These are phyloP conservation scores for Nitzschia putrida DNA, from an alignment of 108 stramenopile species.

Conservation along the genomic window DNA sequence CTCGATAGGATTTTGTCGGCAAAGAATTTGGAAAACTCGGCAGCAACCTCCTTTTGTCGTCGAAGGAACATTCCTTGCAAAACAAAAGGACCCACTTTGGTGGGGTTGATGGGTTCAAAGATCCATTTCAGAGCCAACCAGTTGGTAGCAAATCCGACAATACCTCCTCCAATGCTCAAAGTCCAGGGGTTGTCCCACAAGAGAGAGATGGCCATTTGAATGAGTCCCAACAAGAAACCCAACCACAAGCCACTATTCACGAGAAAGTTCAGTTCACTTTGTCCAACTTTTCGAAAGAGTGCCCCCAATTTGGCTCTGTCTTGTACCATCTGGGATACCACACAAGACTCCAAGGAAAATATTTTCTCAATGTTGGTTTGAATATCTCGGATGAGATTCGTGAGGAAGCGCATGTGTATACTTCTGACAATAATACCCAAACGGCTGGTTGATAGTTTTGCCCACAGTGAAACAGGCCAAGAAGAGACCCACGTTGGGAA, in stretches of 20 bases:
- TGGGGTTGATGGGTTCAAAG: conserved; percentile 91
- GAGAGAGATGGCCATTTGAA: conserved; percentile 92
- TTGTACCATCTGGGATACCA: conserved; percentile 84
- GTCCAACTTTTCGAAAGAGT: conserved; percentile 79
- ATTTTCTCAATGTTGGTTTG: conserved; percentile 72
- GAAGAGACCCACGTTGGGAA: conserved; percentile 29
- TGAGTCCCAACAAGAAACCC: conserved; percentile 88
- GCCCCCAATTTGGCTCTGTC: conserved; percentile 74
- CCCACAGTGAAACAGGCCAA: conserved; percentile 27
- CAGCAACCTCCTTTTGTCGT: conserved; percentile 85
- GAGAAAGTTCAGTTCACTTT: conserved; percentile 81
- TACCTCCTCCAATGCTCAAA: conserved; percentile 83
- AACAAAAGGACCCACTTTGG: conserved; percentile 85
- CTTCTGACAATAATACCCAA: conserved; percentile 12
- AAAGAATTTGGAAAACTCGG: conserved; percentile 83
- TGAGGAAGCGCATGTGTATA: conserved; percentile 36
- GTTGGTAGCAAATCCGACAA: conserved; percentile 91
- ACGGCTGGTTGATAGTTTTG: not conserved
- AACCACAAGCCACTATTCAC: conserved; percentile 92
- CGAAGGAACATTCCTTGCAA: conserved; percentile 92
- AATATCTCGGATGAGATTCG: conserved; percentile 61
- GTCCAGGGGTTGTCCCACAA: conserved; percentile 95
- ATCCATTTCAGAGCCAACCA: conserved; percentile 95
- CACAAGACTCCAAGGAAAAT: conserved; percentile 79
- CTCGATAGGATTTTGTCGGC: conserved; percentile 76